Evolutionary conservation across 2,329 filamentous ascomycete species (phyloP).

Genomic region (Microascus cirrosus): DNA sequence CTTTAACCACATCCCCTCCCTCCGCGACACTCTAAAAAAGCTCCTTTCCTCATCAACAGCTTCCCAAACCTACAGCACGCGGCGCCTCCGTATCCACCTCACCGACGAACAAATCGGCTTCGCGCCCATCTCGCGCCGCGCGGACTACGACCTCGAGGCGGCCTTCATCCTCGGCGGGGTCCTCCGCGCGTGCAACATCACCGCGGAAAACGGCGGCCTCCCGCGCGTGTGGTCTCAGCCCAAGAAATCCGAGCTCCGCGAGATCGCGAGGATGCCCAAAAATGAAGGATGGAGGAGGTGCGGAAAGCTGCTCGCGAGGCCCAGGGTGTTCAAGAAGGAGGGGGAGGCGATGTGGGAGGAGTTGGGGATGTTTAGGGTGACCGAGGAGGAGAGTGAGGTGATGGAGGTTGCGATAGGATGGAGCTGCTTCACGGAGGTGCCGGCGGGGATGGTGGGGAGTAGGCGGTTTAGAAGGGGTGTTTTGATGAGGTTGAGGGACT

Average conservation of each 20-base stretch:
- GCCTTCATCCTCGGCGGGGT: background rate
- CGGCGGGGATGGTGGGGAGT: background rate
- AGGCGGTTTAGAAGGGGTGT: background rate
- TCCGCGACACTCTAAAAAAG: no score
- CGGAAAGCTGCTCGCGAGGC: background rate
- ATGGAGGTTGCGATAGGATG: background rate
- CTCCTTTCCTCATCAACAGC: no score
- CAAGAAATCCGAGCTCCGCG: background rate
- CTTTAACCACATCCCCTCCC: no score
- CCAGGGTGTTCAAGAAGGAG: background rate
- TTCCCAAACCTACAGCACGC: no score
- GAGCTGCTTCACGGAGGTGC: background rate
- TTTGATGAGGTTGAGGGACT: background rate
- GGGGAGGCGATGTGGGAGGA: background rate
- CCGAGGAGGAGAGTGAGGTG: background rate
- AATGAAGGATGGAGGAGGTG: background rate
- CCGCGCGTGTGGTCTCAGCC: background rate
- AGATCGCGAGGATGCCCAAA: background rate
- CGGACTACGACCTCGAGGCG: background rate
- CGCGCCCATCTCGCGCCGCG: background rate
- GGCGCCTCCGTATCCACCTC: no score
- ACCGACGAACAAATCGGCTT: background rate
- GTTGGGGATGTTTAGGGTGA: background rate
- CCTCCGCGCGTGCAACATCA: background rate
- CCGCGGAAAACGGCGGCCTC: background rate